Percentiles rank a stretch among this genome's conserved stretches.
Conservation (phyloP, 371 early-diverging fungal species). For the Dichotomocladium elegans region DNA sequence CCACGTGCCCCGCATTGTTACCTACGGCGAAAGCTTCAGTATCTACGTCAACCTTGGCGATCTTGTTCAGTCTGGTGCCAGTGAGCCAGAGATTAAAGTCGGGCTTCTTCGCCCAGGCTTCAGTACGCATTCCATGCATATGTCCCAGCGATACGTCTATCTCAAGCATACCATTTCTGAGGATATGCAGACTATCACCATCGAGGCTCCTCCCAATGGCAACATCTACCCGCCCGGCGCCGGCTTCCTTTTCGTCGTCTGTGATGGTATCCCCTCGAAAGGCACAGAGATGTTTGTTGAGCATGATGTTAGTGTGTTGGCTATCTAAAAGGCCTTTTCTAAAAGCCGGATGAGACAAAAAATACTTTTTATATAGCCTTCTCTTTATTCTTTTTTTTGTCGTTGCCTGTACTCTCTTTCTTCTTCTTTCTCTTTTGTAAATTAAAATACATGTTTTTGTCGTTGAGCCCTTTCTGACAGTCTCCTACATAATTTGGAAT, state of each 20-base stretch:
- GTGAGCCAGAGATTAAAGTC: slow-evolving; percentile 30
- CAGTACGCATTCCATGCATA: slow-evolving; percentile 63
- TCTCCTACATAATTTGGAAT: too few species aligned
- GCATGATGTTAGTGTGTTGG: slow-evolving; percentile 6
- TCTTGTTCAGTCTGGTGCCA: slow-evolving; percentile 23
- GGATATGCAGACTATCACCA: slow-evolving; percentile 23
- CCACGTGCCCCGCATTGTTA: slow-evolving; percentile 39
- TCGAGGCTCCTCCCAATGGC: slow-evolving; percentile 52
- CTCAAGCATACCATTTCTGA: slow-evolving; percentile 19
- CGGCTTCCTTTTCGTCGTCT: slow-evolving; percentile 49
- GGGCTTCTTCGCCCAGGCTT: slow-evolving; percentile 50
- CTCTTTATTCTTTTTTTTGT: too few species aligned
- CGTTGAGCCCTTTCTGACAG: too few species aligned
- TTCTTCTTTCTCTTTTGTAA: too few species aligned
- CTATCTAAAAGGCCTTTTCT: slow-evolving; percentile 12
- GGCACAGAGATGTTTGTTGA: slow-evolving; percentile 32
- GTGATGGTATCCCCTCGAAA: slow-evolving; percentile 53
- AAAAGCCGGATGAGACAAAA: too few species aligned
- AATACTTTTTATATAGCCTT: too few species aligned
- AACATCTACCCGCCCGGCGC: slow-evolving; percentile 59
- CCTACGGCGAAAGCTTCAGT: slow-evolving; percentile 33
- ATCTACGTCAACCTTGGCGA: slow-evolving; percentile 31
- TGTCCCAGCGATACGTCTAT: slow-evolving; percentile 57
- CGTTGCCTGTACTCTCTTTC: too few species aligned
- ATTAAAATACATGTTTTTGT: too few species aligned